Percentiles rank a stretch among this genome's conserved stretches.
These are phyloP conservation scores for Protomyces lactucae-debilis DNA, from an alignment of 1,139 yeast species.

Conservation along the genomic window DNA sequence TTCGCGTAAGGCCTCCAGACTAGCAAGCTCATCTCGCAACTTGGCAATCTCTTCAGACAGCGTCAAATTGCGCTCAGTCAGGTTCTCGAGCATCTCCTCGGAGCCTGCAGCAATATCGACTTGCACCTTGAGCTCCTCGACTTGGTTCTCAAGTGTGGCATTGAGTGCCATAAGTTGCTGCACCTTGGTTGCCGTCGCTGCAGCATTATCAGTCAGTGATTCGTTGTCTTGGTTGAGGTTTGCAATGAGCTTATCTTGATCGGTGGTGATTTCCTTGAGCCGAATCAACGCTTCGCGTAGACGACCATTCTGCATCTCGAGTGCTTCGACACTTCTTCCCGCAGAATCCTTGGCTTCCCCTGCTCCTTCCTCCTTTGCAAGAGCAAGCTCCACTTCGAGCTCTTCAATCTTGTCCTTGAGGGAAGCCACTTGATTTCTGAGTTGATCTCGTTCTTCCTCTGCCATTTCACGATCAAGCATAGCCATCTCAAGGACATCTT, in stretches of 20 bases:
- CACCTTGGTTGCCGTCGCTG: conserved; percentile 33
- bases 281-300: conserved; percentile 43
- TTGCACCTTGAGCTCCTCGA: conserved; percentile 47
- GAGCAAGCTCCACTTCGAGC: conserved; percentile 44
- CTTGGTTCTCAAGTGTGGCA: conserved; percentile 42
- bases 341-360: conserved; percentile 13
- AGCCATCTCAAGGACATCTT: conserved; percentile 50
- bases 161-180: conserved; percentile 39
- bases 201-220: conserved; percentile 23
- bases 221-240: conserved; percentile 43
- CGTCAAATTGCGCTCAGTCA: conserved; percentile 53
- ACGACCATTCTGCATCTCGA: conserved; percentile 40
- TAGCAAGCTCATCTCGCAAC: conserved; percentile 47
- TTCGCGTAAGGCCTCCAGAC: conserved; percentile 56
- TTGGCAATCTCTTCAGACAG: conserved; percentile 44
- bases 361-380: conserved; percentile 32
- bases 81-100: conserved; percentile 49
- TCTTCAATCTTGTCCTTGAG: conserved; percentile 44
- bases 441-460: conserved; percentile 43
- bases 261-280: conserved; percentile 41
- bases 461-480: conserved; percentile 54
- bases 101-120: conserved; percentile 41
- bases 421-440: conserved; percentile 39
- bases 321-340: neutral
- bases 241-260: conserved; percentile 40